Base-by-base conservation (phyloP, 306 rosid genomes). In the Vachellia collinsii region DNA sequence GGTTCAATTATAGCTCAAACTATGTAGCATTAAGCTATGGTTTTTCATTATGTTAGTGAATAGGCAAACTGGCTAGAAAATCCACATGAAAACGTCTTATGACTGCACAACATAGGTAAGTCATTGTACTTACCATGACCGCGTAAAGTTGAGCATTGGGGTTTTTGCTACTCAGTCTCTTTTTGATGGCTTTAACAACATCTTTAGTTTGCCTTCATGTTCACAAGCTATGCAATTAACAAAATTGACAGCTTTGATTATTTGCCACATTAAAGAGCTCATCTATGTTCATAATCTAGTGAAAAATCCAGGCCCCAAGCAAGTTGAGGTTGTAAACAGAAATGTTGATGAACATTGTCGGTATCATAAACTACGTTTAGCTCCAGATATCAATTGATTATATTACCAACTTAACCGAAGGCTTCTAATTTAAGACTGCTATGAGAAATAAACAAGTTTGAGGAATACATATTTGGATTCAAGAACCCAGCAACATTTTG, bases 111-210 rank as follows among this genome's bases (percentile, higher is more conserved):
- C 34, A 48, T 44, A 76, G 50, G 25, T 25, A 72, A 58, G 75
- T 38, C 61, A 34, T 75, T 38, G 58, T 47, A 79, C 91, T 86
- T 74, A 91, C 95, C 90, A 84, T 78, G 58, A 89, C 91, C 4
- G 91, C 89, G 58, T 83, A 91, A 64, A 91, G 88, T 80, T 89
- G 95, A 63, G 91, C 41, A 83, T 89, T 83, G 44, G 86, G 54
- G 68, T 75, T 80, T 80, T 89, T 91, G 79, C 87, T 91, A 17
- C 90, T 87, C 85, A 91, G 47, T 47, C 89, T 88, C 80, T 91
- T 87, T 81, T 91, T 91, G 39, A 89, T 83, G 50, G 90, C 93
- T 81, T 91, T 91, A 29, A 89, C 79, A 48, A 84, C 90, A 50
- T 83, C 91, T 77, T 65, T 89, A 74, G 91, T 89, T 81, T 82